These are phyloP conservation scores for Entophlyctis luteolus DNA, from an alignment of 192 early-diverging fungal genomes.

Conservation along the genomic window DNA sequence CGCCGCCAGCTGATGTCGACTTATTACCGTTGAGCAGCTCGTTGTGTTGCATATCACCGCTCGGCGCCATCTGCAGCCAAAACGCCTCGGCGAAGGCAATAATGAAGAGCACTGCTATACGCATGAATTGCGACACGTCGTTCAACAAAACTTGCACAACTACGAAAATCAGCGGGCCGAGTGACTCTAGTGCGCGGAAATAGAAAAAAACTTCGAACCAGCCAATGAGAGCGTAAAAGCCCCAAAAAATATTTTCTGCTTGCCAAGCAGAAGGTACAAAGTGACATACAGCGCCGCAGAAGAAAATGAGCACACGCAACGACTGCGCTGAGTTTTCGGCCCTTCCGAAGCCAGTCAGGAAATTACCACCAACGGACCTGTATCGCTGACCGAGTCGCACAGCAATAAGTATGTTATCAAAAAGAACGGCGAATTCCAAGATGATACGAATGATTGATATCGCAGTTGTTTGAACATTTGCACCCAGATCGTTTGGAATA, in stretches of 20 bases:
- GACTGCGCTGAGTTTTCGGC: neutral
- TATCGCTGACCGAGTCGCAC: neutral
- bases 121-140: constrained; percentile 4
- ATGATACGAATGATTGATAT: neutral
- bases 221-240: neutral
- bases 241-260: constrained; percentile 15
- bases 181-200: neutral
- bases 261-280: neutral
- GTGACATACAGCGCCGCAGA: neutral
- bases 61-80: constrained; percentile 17
- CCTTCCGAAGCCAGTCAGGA: neutral
- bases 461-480: neutral
- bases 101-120: neutral
- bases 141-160: neutral
- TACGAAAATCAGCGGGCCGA: constrained; percentile 7
- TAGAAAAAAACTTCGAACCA: constrained; percentile 12
- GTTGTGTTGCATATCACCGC: neutral
- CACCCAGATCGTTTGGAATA: neutral
- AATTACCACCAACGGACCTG: neutral
- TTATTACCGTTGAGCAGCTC: neutral
- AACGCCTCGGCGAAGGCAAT: constrained; percentile 13
- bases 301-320: neutral
- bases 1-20: neutral
- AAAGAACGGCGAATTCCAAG: neutral
- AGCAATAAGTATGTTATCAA: neutral